phyloP scores from a whole-genome alignment of 2,329 filamentous ascomycete species.

The Ceratocystis smalleyi region DNA sequence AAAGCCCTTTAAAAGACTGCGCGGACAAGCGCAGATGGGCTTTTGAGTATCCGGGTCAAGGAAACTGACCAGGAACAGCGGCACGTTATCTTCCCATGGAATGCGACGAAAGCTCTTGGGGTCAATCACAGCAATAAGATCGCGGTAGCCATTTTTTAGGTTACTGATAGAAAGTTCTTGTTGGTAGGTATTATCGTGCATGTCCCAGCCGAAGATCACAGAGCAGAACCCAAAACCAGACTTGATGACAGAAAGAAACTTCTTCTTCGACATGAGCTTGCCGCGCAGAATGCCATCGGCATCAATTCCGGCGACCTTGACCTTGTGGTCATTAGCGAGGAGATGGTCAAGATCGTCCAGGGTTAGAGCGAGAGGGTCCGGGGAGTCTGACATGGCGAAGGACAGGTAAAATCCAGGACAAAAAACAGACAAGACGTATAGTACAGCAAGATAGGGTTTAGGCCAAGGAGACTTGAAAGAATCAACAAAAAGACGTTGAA shows the following conservation, averaged over 20 bases:
- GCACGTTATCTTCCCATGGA: constrained; percentile 77
- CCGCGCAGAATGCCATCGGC: constrained; percentile 76
- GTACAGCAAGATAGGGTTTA: background rate
- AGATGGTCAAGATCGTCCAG: constrained; percentile 48
- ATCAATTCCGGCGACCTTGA: constrained; percentile 80
- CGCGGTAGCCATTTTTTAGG: constrained; percentile 76
- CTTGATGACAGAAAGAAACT: constrained; percentile 70
- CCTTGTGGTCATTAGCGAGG: constrained; percentile 55
- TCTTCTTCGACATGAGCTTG: constrained; percentile 83
- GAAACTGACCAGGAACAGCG: constrained; percentile 75
- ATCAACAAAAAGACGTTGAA: background rate
- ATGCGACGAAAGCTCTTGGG: constrained; percentile 64
- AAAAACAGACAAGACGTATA: background rate
- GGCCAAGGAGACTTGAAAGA: background rate
- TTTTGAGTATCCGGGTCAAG: constrained; percentile 60
- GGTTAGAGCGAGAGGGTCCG: constrained; percentile 40
- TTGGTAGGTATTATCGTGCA: constrained; percentile 86
- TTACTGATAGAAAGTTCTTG: constrained; percentile 76
- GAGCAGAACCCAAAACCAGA: constrained; percentile 87
- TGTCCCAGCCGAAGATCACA: constrained; percentile 91
- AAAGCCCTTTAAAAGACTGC: constrained; percentile 55
- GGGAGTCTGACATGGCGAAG: constrained; percentile 20
- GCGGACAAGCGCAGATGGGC: constrained; percentile 62
- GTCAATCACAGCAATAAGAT: constrained; percentile 70
- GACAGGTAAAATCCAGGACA: background rate